Evolutionary conservation across 148 eudicot genomes (phyloP).

Genomic region (Nepenthes gracilis): DNA sequence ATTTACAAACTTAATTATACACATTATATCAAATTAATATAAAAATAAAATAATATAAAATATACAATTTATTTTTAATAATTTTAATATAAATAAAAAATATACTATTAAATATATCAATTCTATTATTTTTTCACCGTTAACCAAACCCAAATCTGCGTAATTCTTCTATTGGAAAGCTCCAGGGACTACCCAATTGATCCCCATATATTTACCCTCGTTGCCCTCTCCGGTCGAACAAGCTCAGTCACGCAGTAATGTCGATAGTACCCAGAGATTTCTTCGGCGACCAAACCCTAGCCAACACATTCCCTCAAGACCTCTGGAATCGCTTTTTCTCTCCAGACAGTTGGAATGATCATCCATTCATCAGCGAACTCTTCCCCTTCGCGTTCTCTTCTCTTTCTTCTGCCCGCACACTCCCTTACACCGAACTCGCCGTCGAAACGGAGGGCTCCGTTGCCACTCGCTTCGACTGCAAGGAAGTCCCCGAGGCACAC

Average conservation of each 20-base stretch:
- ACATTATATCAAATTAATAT: too few species aligned
- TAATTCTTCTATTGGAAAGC: too few species aligned
- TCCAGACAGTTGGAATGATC: not conserved
- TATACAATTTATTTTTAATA: too few species aligned
- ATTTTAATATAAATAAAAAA: too few species aligned
- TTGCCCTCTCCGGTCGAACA: too few species aligned
- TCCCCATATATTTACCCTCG: too few species aligned
- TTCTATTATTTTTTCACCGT: too few species aligned
- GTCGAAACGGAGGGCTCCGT: conserved; percentile 21
- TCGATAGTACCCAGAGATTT: conserved; percentile 21
- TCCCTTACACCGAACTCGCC: conserved; percentile 24
- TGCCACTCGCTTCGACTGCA: conserved; percentile 21
- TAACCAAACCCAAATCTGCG: too few species aligned
- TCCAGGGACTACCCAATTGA: too few species aligned
- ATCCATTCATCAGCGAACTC: not conserved
- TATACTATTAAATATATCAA: too few species aligned
- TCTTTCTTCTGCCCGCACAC: conserved; percentile 4
- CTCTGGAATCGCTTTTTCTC: conserved; percentile 23
- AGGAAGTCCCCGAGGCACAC: conserved; percentile 27
- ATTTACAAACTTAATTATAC: too few species aligned
- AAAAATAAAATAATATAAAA: too few species aligned
- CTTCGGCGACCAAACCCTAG: conserved; percentile 7
- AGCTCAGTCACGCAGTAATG: conserved; percentile 7
- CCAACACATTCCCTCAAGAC: conserved; percentile 17
- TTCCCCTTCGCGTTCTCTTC: conserved; percentile 6